phyloP scores from a whole-genome alignment of 2,329 filamentous ascomycete species.

The Ceratocystis ficicola region DNA sequence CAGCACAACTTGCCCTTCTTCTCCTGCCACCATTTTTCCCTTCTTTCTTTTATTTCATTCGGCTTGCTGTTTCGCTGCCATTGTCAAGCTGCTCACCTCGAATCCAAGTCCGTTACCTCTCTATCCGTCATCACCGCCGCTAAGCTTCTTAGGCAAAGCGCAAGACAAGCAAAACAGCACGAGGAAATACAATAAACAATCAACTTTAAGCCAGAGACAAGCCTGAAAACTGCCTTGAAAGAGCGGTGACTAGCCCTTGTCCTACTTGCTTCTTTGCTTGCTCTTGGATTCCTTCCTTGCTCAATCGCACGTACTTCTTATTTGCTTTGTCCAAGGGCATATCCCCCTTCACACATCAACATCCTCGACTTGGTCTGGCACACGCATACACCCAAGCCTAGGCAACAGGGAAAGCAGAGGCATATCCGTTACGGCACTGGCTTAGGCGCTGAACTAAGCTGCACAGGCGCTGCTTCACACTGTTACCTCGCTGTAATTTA shows the following conservation, averaged over 20 bases:
- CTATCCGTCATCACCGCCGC: neutral
- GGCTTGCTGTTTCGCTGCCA: neutral
- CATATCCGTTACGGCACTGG: no score
- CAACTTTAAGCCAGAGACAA: neutral
- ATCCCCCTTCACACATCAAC: neutral
- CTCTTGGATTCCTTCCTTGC: conserved; percentile 15
- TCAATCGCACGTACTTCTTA: neutral
- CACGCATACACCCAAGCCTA: neutral
- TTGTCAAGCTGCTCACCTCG: neutral
- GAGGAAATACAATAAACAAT: neutral
- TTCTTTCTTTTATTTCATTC: neutral
- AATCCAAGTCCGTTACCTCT: neutral
- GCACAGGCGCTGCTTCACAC: neutral
- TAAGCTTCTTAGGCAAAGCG: no score
- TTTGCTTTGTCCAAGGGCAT: conserved; percentile 6
- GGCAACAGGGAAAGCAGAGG: no score
- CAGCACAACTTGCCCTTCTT: neutral
- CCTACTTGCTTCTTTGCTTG: conserved; percentile 9
- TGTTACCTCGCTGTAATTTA: neutral
- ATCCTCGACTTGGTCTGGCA: conserved; percentile 8
- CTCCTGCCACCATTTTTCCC: neutral
- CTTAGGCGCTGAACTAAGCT: conserved; percentile 1
- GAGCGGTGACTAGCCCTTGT: conserved; percentile 20
- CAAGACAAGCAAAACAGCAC: neutral
- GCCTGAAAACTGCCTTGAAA: conserved; percentile 11